Base-by-base conservation (phyloP, 306 rosid species). In the Inga leiocalycina region DNA sequence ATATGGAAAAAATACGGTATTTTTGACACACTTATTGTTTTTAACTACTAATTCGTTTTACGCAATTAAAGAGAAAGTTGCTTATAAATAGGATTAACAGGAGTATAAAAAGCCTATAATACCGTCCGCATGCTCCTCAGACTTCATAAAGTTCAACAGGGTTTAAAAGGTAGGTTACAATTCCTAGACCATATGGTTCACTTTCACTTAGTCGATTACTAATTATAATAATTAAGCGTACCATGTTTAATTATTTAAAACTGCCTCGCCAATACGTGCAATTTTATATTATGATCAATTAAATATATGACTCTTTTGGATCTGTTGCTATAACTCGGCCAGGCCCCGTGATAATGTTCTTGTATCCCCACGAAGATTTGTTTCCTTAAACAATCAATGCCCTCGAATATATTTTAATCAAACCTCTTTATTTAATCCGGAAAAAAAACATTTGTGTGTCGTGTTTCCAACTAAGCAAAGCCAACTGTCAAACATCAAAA, bases 401-500 rank as follows among this genome's bases (percentile, higher is more conserved):
- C 2, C 24, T 41, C 24, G 19, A 73, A 16, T 1, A 6, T 41
- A 6, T 41, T 22, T 16, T 52, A 71, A 46, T 24, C 20, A 24
- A 22, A 46, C 49, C 54, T 77, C 10, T 77, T 66, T 48, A 12
- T 34, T 37, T 43, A 56, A 76, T 70, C 13, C 14, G 52, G 35
- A 67, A 19, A 70, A 10, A 4, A 3, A 24, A 11, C 17, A 22
- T 13, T 24, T 27, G 46, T 17, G 1, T 14, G 14, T 52, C 10
- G 66, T 74, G 83, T 65, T 32, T 79, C 76, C 77, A 84, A 30
- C 86, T 48, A 72, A 72, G 62, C 70, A n/a, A 30, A 48, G 80
- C 80, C 83, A 84, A 65, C 80, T 79, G 86, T 84, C 86, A 84
- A 66, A 74, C 77, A 84, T 84, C 76, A 74, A 79, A 80, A 79